Evolutionary conservation across 1,139 yeast genomes (phyloP).

Genomic region (Pichia sp.): DNA sequence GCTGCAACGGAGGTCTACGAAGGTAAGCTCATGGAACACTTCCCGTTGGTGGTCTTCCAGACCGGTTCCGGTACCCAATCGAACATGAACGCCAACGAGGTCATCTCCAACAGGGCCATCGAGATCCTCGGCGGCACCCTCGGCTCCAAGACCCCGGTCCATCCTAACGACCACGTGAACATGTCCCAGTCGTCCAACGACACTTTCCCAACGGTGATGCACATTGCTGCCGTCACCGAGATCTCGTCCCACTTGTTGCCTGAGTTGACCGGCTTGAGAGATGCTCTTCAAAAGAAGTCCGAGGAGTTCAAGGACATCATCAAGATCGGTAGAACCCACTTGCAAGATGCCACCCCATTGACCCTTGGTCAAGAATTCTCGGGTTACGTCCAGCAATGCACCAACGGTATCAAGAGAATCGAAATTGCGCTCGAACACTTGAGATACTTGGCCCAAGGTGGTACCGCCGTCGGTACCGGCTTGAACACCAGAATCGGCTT

Average conservation of each 20-base stretch:
- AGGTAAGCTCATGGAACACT: constrained; percentile 88
- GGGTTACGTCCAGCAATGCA: constrained; percentile 90
- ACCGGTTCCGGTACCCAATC: constrained; percentile 99
- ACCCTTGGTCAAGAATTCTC: constrained; percentile 97
- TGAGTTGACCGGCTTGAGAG: constrained; percentile 70
- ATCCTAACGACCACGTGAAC: constrained; percentile 97
- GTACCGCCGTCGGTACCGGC: constrained; percentile 99
- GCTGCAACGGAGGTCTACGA: constrained; percentile 95
- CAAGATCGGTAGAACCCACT: constrained; percentile 97
- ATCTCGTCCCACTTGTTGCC: constrained; percentile 74
- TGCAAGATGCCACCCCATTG: constrained; percentile 97
- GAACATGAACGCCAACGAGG: constrained; percentile 98
- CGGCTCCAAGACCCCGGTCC: constrained; percentile 92
- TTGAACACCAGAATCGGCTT: constrained; percentile 89
- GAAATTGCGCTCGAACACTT: constrained; percentile 73
- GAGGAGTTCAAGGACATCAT: constrained; percentile 83
- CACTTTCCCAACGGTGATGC: constrained; percentile 99
- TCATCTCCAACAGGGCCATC: constrained; percentile 95
- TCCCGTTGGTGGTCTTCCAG: constrained; percentile 97
- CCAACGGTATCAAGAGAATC: constrained; percentile 85
- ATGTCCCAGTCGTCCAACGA: constrained; percentile 98
- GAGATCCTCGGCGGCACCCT: constrained; percentile 87
- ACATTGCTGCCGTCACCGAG: constrained; percentile 95
- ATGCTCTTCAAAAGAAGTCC: constrained; percentile 69
- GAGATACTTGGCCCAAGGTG: constrained; percentile 92